Evolutionary conservation across 164 flowering plant species (phyloP), one percentile per base, ranked within the genome.

Genomic region (Buxus sempervirens): DNA sequence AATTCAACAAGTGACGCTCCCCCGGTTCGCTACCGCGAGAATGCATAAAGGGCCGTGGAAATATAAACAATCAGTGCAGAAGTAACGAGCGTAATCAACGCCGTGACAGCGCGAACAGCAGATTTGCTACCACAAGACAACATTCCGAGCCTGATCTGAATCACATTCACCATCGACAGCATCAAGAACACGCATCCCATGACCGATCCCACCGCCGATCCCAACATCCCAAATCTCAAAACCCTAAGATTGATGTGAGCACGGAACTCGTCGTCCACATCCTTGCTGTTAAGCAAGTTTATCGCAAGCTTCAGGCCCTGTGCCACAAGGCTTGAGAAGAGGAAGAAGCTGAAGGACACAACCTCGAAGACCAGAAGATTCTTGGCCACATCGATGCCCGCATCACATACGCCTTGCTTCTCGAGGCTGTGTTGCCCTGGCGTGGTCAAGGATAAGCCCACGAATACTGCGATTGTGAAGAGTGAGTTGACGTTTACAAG

Each of bases 271-370:
- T 82, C 88, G 53, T 84, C 83, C 22, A 74, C 82, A 45, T 77
- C 75, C 25, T 73, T 71, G 23, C 77, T 82, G 73, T 87, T 84
- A 60, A 84, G 55, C 23, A 85, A 49, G 73, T 85, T 85, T 71
- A 88, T 75, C 25, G 90, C 86, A 26, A 85, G 77, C 70, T 88
- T 88, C 1, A 88, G 73, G 12, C 87, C 90, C 79, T 84, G 88
- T 1, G 92, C 90, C 0, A 85, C 80, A 25, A 85, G 77, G 21
- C 88, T 84, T 0, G 88, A 86, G 78, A 84, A 86, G 16, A 88
- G 85, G 74, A 85, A 88, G 83, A 84, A 84, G 69, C 90, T 84
- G 80, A 88, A 88, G 66, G 92, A 88, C 5, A 84, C 81, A 0
- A 88, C 92, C 68, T 88, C 82, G 68, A 70, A 79, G 4, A 80